Conservation (phyloP, 345 rosid species). For the Raphanus sativus region DNA sequence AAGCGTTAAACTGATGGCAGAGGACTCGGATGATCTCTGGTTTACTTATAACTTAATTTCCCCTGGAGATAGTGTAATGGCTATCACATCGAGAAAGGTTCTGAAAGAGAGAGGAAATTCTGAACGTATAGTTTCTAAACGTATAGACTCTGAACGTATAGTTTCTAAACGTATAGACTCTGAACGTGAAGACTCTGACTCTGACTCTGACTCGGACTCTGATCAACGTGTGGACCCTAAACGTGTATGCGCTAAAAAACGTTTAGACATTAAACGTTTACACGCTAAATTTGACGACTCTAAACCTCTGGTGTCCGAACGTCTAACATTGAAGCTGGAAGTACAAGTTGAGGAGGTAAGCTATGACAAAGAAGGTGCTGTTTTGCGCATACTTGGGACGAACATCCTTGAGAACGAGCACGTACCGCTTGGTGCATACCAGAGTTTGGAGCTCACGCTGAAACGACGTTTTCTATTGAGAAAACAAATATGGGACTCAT, state of each 20-base stretch:
- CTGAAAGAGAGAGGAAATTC: conserved; percentile 67
- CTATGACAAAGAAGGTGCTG: conserved; percentile 76
- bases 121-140: conserved; percentile 23
- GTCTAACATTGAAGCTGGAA: conserved; percentile 75
- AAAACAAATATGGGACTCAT: conserved; percentile 74
- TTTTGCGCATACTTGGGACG: conserved; percentile 82
- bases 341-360: conserved; percentile 77
- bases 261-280: not conserved
- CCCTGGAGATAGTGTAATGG: not conserved
- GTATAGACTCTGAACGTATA: not conserved
- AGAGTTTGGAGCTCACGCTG: conserved; percentile 75
- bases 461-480: conserved; percentile 81
- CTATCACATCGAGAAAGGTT: conserved; percentile 82
- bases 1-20: not conserved
- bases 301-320: conserved; percentile 40
- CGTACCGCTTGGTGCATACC: conserved; percentile 91
- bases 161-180: conserved; percentile 25
- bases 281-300: conserved; percentile 33
- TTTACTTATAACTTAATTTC: not conserved
- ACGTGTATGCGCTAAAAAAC: not conserved
- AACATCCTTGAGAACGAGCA: conserved; percentile 76
- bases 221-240: not conserved
- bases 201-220: not conserved
- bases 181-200: not conserved
- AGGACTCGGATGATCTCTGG: not conserved